Base-by-base conservation (phyloP, 805 yeast genomes). In the Kluyveromyces lactis region DNA sequence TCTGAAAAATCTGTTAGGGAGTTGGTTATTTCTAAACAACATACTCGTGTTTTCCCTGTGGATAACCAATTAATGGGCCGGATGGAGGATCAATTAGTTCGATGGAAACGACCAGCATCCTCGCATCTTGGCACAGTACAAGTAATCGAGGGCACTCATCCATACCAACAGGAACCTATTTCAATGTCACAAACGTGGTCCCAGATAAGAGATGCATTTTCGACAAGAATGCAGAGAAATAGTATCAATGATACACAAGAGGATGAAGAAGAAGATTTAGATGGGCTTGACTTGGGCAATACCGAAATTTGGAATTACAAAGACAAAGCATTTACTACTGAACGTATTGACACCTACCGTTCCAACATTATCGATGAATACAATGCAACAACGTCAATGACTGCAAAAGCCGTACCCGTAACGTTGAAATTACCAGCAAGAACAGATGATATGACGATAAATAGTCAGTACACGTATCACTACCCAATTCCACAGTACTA, bases 71-170 rank as follows among this genome's bases (percentile, higher is more conserved):
- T 55, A 21, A 38, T 46, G 12, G 44, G 45, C 18, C 47, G 49
- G 13, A 51, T 54, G 56, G 63, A 56, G 35, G 59, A 53, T 12
- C 42, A 44, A 11, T 31, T 58, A 23, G 42, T 57, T 12, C 54
- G 49, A 32, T 56, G 61, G 58, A 51, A 48, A 18, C 58, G 60
- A 4, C 45, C 58, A 1, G 40, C 42, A 1, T 50, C 54, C 3
- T 51, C 52, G 16, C 49, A 51, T 36, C 42, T 38, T 10, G 57
- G 58, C 11, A 46, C 60, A 1, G 33, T 52, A 1, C 43, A 47
- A 39, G 56, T 50, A 4, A 40, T 56, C 9, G 52, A 52, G 10
- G 61, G 58, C 7, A 42, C 35, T 2, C 61, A 53, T 39, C 61
- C 62, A 5, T 56, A 49, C 34, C 62, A 57, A 37, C 23, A 40